Base-by-base conservation (phyloP, 495 filamentous ascomycete genomes). In the Friedmanniomyces simplex region DNA sequence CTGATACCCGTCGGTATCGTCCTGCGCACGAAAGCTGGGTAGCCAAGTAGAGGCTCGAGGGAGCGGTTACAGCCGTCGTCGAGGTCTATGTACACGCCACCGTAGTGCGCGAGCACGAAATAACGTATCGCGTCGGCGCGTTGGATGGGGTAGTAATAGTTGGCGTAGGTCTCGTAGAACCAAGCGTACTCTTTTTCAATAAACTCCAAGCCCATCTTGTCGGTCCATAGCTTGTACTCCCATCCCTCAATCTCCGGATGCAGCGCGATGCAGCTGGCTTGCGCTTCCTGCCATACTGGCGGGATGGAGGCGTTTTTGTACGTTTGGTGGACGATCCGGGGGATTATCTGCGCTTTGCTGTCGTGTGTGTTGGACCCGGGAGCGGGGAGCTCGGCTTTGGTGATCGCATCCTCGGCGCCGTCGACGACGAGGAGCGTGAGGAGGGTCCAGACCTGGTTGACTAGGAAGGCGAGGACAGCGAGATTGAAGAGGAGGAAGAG, bases 271-370 rank as follows among this genome's bases (percentile, higher is more conserved):
- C 89, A 94, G 57, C 77, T 84, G 71, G 83, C 73, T 59, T 90
- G 87, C 37, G 86, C 82, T 30, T 78, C 78, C 52, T 73, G 69
- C 89, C 89, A 94, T 54, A 83, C 79, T 57, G 73, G 77, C 0
- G 89, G 89, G 50, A 95, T 85, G 11, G 77, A 79, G 51, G 85
- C 79, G 67, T 90, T 89, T 59, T 82, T 80, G 68, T 87, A 95
- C 28, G 90, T 89, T 67, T 95, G 88, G 68, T 95, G 89, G 54
- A 95, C 88, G 58, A 94, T 91, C 74, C 90, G 91, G 36, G 89
- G 89, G 51, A 94, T 90, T 51, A 88, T 71, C 61, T 83, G 80
- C 11, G 80, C 78, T 36, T 79, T 76, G 49, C 73, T 70, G 61
- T 80, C 77, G 50, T 83, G 77, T 37, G 39, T 42, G 49, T n/a